Base-by-base conservation (phyloP, 352 stramenopile genomes). In the Bremia lactucae region DNA sequence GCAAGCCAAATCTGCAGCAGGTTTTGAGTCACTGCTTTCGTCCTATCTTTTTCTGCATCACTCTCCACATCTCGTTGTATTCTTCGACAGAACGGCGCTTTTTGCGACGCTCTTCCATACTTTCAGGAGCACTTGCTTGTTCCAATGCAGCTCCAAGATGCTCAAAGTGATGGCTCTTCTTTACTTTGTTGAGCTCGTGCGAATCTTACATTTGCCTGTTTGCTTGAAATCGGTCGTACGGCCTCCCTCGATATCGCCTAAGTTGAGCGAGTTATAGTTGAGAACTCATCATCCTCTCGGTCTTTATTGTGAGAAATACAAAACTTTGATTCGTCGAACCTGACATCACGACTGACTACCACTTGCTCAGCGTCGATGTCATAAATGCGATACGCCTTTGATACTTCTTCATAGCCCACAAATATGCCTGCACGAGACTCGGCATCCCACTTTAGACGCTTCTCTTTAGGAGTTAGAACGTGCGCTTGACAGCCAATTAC, bases 361-460 rank as follows among this genome's bases (percentile, higher is more conserved):
- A 36, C 31, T 21, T 40, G 35, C 18, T 14, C 35, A 6, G 31
- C 37, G 15, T 44, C 23, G 15, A 44, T 40, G 35, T 16, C 37
- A 35, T 24, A 42, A 42, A 42, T 15, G 23, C 26, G 25, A 37
- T 46, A 37, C 24, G 26, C 39, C 39, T 46, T 46, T 8, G 23
- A 42, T 23, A 35, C 15, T 36, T 47, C 29, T 39, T 39, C 19
- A 22, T 40, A 40, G 7, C 35, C 35, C 11, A 40, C 16, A 5
- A 40, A 40, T 0, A 40, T 4, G 0, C 33, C 33, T 4, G 18
- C 35, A 13, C 40, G 29, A 39, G 38, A 36, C 25, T 48, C 37
- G 1, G 31, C 21, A 24, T 54, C 37, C 14, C 25, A 54, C 26
- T 53, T 45, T 2, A 46, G 24, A 20, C 15, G 21, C 36, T 46